Evolutionary conservation across 345 rosid species (phyloP), one percentile per base, ranked within the genome.

Genomic region (Eucalyptus caleyi): DNA sequence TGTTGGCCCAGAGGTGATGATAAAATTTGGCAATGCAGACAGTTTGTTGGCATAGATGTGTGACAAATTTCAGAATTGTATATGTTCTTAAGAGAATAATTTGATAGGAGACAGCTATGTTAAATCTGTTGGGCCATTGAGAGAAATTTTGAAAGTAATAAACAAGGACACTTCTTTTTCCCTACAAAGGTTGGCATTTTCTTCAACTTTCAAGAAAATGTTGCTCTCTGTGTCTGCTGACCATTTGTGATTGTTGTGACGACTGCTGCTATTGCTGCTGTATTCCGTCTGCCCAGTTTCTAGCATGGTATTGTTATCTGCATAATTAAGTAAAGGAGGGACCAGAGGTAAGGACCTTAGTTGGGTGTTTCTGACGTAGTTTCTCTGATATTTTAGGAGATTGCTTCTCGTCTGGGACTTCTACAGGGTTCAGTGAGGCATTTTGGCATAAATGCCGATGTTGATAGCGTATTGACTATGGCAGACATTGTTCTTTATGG

Each of bases 401-500:
- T 96, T 91, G 94, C 97, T 89, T 95, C 97, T 81, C 95, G 92
- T 90, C 94, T 98, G 30, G 98, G 99, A 90, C 95, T 98, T 91
- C 72, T 89, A 90, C 92, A 92, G 87, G 97, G 95, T 91, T 94
- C 97, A 91, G 92, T 97, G 60, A 90, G 92, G 92, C 96, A 95
- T 93, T 96, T 95, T 94, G 97, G 98, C 90, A 89, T 96, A 91
- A 92, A 94, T 92, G 94, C 92, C 87, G 96, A 98, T 92, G 97
- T 93, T 88, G 95, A 96, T 90, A 91, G 93, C 86, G 92, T 96
- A 89, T 90, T 98, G 87, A 88, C 94, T 89, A 95, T 97, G 97
- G 95, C 98, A 72, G 99, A 98, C 92, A 93, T 97, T 93, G 95
- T 98, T 92, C 92, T 98, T 86, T 97, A 97, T 92, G 97, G 95